These are phyloP conservation scores for Aphanomyces stellatus DNA, from an alignment of 352 stramenopile genomes.

Conservation along the genomic window DNA sequence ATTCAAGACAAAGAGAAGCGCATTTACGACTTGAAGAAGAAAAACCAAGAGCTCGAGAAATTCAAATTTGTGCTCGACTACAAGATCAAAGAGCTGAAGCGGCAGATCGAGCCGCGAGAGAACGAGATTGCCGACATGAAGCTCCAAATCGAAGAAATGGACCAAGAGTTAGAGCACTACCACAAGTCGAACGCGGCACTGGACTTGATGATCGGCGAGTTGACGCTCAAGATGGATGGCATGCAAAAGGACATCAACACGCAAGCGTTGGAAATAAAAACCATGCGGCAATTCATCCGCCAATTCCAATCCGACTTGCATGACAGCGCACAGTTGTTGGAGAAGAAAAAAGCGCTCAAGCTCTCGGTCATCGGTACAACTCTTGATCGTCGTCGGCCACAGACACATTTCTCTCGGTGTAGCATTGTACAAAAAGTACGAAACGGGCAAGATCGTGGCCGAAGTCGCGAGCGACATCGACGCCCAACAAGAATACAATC, in stretches of 20 bases:
- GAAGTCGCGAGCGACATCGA: constrained; percentile 46
- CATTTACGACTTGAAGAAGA: constrained; percentile 94
- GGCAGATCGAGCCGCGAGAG: constrained; percentile 90
- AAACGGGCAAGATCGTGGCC: constrained; percentile 32
- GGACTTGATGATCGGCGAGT: constrained; percentile 90
- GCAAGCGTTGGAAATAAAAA: constrained; percentile 18
- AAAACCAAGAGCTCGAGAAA: constrained; percentile 94
- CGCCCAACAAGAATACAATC: constrained; percentile 81
- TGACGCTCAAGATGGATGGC: constrained; percentile 76
- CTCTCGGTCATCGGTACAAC: constrained; percentile 44
- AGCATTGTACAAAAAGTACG: constrained; percentile 63
- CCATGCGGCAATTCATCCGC: constrained; percentile 55
- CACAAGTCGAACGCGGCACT: constrained; percentile 91
- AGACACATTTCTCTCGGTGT: background rate
- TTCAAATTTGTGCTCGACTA: constrained; percentile 96
- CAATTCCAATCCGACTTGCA: constrained; percentile 75
- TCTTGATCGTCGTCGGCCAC: background rate
- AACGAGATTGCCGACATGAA: constrained; percentile 93
- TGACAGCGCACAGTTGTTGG: constrained; percentile 55
- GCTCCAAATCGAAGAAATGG: constrained; percentile 93
- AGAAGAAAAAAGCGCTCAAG: constrained; percentile 76
- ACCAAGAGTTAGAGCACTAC: constrained; percentile 91
- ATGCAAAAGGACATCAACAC: constrained; percentile 65
- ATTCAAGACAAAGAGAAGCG: constrained; percentile 93
- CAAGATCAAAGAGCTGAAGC: constrained; percentile 95